Evolutionary conservation across 805 yeast species (phyloP), one percentile per base, ranked within the genome.

Genomic region (Saccharomycopsis sp.): DNA sequence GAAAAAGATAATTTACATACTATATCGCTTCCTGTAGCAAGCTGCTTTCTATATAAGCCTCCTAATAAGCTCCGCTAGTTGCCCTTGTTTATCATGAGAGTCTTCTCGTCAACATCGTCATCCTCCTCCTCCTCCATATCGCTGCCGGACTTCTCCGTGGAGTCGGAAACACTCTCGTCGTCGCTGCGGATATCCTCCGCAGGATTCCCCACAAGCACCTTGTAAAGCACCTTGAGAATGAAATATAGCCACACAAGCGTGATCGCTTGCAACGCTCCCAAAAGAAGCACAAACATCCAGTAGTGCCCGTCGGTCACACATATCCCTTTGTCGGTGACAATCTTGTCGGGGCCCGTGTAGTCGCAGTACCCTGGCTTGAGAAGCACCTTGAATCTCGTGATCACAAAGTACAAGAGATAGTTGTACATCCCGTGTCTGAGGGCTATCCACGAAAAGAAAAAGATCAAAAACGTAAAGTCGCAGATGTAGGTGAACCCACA

Each of bases 161-260:
- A 40, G 16, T 56, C 58, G 4, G 34, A 44, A 3, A 75, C 76
- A 54, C 84, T 89, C 57, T 88, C 95, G 57, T 79, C 85, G 64
- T 89, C 96, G 67, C 92, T 85, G 71, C 97, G 81, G 34, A 86
- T 85, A 69, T 91, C 97, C 64, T 89, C 96, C 1, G 97, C 97
- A 40, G 83, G 82, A 21, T 71, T 75, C 2, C 97, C 97, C 7
- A 78, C 74, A 24, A 89, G 61, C 23, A 90, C 92, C 67, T 79
- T 83, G 57, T 77, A 68, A 9, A 88, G 89, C 24, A 90, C 95
- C 64, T 80, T 83, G 12, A 79, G 61, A 58, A 91, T 90, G 73
- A 87, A 75, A 66, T 74, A 81, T 78, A 90, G 77, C 97, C 97
- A 90, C 55, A 87, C 68, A 16, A 83, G 57, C 37, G 83, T 80